Conservation (phyloP, 495 filamentous ascomycete genomes). For the Platismatia glauca region DNA sequence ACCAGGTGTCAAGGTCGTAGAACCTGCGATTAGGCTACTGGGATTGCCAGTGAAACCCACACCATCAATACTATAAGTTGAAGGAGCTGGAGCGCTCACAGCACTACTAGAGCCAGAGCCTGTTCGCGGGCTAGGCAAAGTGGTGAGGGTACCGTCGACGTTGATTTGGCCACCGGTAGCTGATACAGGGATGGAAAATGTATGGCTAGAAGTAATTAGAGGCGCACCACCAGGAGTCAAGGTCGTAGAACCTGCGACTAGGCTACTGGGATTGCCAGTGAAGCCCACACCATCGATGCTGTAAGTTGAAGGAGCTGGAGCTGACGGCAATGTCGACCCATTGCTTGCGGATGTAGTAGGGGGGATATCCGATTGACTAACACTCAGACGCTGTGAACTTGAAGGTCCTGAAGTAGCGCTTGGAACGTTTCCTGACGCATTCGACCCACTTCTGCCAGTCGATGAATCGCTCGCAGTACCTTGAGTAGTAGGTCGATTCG, state of each 20-base stretch:
- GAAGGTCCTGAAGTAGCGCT: background rate
- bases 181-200: background rate
- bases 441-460: background rate
- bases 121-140: background rate
- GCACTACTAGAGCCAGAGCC: background rate
- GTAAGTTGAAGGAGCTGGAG: background rate
- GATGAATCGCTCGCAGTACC: background rate
- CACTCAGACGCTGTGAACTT: no score
- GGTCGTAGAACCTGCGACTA: background rate
- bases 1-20: conserved; percentile 1
- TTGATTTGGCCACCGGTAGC: background rate
- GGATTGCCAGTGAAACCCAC: conserved; percentile 3
- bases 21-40: background rate
- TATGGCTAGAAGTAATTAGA: background rate
- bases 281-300: conserved; percentile 3
- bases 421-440: background rate
- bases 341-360: no score
- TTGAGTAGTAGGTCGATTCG: background rate
- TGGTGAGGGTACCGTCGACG: background rate
- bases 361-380: no score
- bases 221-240: conserved; percentile 1
- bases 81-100: background rate
- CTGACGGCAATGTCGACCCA: no score
- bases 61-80: conserved; percentile 2
- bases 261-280: conserved; percentile 4